Evolutionary conservation across 1,284 basidiomycete genomes (phyloP), one percentile per base, ranked within the genome.

Genomic region (Fomitopsis pinicola): DNA sequence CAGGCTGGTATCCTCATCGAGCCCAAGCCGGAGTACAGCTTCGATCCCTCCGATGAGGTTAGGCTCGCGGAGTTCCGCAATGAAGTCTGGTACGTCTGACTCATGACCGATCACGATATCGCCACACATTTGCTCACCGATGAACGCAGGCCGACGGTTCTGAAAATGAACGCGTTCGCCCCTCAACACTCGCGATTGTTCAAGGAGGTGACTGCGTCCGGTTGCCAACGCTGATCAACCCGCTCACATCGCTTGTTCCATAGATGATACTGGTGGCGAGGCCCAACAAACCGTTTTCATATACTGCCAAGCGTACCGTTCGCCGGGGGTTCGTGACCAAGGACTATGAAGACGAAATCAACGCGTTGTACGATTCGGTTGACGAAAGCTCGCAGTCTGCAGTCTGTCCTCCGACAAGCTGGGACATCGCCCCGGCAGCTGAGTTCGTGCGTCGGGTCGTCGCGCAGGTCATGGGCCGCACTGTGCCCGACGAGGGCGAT

Each of bases 1-100:
- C 73, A 76, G 40, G 72, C 71, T 26, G 78, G 79, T 3, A 61
- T 79, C 26, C 66, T 79, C 14, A 69, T 80, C 28, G 69, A 78
- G 35, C 75, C 77, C 1, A 63, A 65, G 44, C 61, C 66, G 2
- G 59, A 52, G 10, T 66, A 59, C 52, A 63, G 63, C n/a, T 69
- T 77, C 28, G 72, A 77, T 59, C 65, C 69, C 14, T 48, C 53
- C 2, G 70, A 74, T 42, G 42, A 57, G 5, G 33, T 55, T 15
- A 66, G 68, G 59, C 64, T 75, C 0, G 65, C 60, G 5, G 60
- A 64, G 14, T 75, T 74, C 62, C 64, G 75, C 30, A 69, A 74
- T 46, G 60, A 61, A 42, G 72, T 78, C 10, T 78, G 76, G 76
- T 74, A 45, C 30, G 69, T 66, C 26, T 33, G 7, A 38, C 22